Evolutionary conservation across 331 rosid species (phyloP).

Genomic region (Spiraea crenata): DNA sequence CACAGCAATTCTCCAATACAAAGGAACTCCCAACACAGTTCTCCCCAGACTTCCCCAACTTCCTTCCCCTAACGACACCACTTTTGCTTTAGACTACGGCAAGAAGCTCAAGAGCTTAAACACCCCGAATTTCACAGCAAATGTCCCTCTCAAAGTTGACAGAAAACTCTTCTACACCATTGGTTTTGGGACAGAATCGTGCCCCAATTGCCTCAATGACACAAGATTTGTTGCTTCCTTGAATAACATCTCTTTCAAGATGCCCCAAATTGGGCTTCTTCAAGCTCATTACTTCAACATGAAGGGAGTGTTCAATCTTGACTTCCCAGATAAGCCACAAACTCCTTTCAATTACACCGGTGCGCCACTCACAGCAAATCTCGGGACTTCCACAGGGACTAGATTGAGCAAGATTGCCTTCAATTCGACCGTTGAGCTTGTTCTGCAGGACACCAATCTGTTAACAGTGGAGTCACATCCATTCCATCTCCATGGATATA

Average conservation of each 20-base stretch:
- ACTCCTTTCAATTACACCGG: slow-evolving; percentile 64
- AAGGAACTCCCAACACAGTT: slow-evolving; percentile 55
- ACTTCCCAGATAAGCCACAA: slow-evolving; percentile 63
- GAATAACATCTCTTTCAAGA: slow-evolving; percentile 65
- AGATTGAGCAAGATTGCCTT: slow-evolving; percentile 62
- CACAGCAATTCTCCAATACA: slow-evolving; percentile 66
- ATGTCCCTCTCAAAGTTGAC: slow-evolving; percentile 67
- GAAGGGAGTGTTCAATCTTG: slow-evolving; percentile 56
- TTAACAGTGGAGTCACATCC: slow-evolving; percentile 76
- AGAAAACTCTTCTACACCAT: slow-evolving; percentile 60
- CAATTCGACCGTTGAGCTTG: slow-evolving; percentile 70
- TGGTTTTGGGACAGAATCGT: slow-evolving; percentile 54
- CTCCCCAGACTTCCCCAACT: slow-evolving; percentile 55
- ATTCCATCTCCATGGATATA: slow-evolving; percentile 84
- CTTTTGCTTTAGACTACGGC: slow-evolving; percentile 50
- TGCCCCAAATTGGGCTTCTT: slow-evolving; percentile 67
- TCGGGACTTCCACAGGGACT: slow-evolving; percentile 53
- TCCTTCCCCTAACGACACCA: slow-evolving; percentile 57
- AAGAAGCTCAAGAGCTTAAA: slow-evolving; percentile 56
- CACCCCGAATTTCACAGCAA: slow-evolving; percentile 57
- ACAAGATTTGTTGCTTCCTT: slow-evolving; percentile 62
- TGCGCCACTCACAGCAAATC: slow-evolving; percentile 57
- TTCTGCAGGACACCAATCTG: slow-evolving; percentile 70
- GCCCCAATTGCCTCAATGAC: slow-evolving; percentile 67
- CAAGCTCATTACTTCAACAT: slow-evolving; percentile 68